Conservation (phyloP, 2,329 filamentous ascomycete species). For the Colletotrichum spaethianum region DNA sequence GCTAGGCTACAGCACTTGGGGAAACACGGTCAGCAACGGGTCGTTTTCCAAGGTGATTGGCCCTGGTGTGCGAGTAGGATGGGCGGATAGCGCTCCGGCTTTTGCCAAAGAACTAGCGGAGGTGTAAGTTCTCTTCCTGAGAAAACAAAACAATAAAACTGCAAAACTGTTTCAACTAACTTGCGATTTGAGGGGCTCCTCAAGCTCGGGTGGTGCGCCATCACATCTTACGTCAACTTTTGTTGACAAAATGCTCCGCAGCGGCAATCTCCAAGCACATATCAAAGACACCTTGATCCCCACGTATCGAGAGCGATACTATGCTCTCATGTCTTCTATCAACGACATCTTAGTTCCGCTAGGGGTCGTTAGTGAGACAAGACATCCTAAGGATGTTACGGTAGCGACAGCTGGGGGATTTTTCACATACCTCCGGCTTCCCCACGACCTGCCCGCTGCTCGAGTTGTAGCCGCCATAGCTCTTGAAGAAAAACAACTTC, state of each 20-base stretch:
- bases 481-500: conserved; percentile 73
- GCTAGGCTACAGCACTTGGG: conserved; percentile 71
- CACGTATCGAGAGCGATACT: conserved; percentile 42
- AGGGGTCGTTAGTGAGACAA: neutral
- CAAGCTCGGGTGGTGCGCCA: conserved; percentile 46
- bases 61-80: conserved; percentile 86
- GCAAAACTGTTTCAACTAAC: conserved; percentile 25
- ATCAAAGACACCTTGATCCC: conserved; percentile 43
- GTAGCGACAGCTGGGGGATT: conserved; percentile 65
- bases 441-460: conserved; percentile 45
- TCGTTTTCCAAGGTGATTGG: conserved; percentile 91
- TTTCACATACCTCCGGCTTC: conserved; percentile 75
- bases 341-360: conserved; percentile 41
- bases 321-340: conserved; percentile 41
- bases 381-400: neutral
- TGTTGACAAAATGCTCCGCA: conserved; percentile 43
- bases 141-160: neutral
- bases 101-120: conserved; percentile 66
- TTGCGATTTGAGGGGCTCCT: neutral
- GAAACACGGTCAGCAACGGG: conserved; percentile 88
- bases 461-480: conserved; percentile 63
- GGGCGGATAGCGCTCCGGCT: conserved; percentile 79
- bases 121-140: conserved; percentile 62
- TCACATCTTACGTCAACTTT: conserved; percentile 25
- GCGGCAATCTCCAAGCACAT: conserved; percentile 42